These are phyloP conservation scores for Exophiala bonariae DNA, from an alignment of 2,329 filamentous ascomycete species.

Conservation along the genomic window DNA sequence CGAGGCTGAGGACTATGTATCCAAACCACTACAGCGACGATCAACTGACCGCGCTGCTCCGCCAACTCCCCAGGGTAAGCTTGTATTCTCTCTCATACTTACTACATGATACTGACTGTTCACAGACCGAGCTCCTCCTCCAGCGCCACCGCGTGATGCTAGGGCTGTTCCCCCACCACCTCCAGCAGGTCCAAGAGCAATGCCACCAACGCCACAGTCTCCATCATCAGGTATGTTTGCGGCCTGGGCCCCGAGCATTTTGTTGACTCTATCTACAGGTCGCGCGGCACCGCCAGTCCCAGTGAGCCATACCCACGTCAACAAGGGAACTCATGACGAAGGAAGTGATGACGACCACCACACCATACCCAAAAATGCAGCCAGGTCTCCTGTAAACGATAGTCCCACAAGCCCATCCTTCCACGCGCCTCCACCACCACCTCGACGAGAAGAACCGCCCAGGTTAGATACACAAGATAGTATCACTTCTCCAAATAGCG, in stretches of 20 bases:
- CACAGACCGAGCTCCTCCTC: conserved; percentile 46
- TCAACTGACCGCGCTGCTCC: conserved; percentile 46
- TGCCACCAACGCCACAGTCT: conserved; percentile 15
- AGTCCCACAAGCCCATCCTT: conserved; percentile 38
- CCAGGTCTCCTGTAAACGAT: conserved; percentile 32
- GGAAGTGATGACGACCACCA: conserved; percentile 11
- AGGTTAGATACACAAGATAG: conserved; percentile 29
- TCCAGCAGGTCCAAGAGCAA: conserved; percentile 32
- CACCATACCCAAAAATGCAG: conserved; percentile 19
- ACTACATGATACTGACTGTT: conserved; percentile 6
- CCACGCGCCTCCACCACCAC: conserved; percentile 36
- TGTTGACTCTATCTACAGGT: conserved; percentile 11
- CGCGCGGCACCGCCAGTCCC: conserved; percentile 14
- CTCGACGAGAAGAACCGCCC: conserved; percentile 6
- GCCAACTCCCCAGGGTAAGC: conserved; percentile 54
- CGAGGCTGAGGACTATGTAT: conserved; percentile 24
- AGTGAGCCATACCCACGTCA: neutral
- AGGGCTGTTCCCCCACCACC: conserved; percentile 48
- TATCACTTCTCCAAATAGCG: conserved; percentile 32
- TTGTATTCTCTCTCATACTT: neutral
- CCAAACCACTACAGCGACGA: conserved; percentile 19
- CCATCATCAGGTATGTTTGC: conserved; percentile 19
- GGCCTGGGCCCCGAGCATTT: too few relatives aligned
- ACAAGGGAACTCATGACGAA: conserved; percentile 5
- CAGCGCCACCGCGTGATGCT: conserved; percentile 42